Conservation (phyloP, 31 red algal species). For the Asparagopsis taxiformis region DNA sequence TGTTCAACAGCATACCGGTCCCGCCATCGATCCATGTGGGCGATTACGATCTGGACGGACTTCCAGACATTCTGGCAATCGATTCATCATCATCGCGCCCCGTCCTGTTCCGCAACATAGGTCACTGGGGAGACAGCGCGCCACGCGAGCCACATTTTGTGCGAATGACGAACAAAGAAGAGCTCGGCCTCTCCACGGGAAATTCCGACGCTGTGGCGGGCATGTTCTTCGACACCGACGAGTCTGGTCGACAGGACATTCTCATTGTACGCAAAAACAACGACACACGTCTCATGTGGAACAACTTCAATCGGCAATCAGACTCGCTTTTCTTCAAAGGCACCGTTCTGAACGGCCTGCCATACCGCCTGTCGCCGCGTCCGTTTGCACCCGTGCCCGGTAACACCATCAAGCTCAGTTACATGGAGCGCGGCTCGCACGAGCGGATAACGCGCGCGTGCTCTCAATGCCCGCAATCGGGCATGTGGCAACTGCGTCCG, state of each 20-base stretch:
- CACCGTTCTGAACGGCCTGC: slow-evolving; percentile 52
- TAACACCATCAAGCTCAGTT: slow-evolving; percentile 82
- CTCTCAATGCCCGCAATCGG: slow-evolving; percentile 83
- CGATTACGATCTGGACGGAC: slow-evolving; percentile 75
- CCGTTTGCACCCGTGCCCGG: slow-evolving; percentile 74
- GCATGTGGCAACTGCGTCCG: slow-evolving; percentile 45
- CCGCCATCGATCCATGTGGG: slow-evolving; percentile 53
- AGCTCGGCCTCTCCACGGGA: slow-evolving; percentile 28
- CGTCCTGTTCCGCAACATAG: slow-evolving; percentile 66
- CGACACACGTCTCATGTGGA: slow-evolving; percentile 79
- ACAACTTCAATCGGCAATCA: slow-evolving; percentile 22
- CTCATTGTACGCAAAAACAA: slow-evolving; percentile 48
- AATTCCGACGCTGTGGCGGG: slow-evolving; percentile 52
- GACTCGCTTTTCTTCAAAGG: slow-evolving; percentile 92
- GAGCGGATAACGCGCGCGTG: slow-evolving; percentile 56
- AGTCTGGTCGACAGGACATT: slow-evolving; percentile 84
- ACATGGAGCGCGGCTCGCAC: slow-evolving; percentile 51
- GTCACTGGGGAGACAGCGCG: slow-evolving; percentile 18
- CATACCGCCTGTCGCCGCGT: slow-evolving; percentile 22
- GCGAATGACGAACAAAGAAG: slow-evolving; percentile 17
- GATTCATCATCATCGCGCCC: slow-evolving; percentile 33
- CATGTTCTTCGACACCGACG: slow-evolving; percentile 83
- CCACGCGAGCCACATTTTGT: slow-evolving; percentile 14
- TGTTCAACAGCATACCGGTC: slow-evolving; percentile 56
- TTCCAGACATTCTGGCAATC: slow-evolving; percentile 63